phyloP scores from a whole-genome alignment of 768 basidiomycete genomes.

The Mycena amicta region DNA sequence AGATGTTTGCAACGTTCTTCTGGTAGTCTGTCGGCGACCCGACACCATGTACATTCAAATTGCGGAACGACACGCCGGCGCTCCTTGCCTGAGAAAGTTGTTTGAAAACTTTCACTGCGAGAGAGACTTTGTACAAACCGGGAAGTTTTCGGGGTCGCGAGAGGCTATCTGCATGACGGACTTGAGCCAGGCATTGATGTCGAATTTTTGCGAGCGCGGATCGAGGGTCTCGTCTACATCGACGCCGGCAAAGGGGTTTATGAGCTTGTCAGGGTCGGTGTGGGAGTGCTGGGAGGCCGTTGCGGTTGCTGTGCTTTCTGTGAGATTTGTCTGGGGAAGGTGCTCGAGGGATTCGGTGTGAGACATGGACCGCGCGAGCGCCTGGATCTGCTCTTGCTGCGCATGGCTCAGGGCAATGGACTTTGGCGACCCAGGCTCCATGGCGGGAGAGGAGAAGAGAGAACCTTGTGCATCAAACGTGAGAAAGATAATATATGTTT shows the following conservation, averaged over 20 bases:
- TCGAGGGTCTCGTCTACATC: constrained; percentile 32
- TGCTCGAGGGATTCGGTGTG: not conserved
- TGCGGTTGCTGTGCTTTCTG: not conserved
- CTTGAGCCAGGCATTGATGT: constrained; percentile 36
- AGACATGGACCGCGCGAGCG: not conserved
- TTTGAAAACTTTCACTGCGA: not conserved
- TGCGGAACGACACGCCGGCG: constrained; percentile 40
- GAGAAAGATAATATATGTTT: no score
- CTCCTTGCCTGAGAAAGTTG: constrained; percentile 11
- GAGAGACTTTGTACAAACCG: constrained; percentile 10
- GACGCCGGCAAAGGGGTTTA: constrained; percentile 30
- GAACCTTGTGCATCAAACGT: no score
- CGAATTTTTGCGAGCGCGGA: constrained; percentile 37
- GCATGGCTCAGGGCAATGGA: not conserved
- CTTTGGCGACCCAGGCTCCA: not conserved
- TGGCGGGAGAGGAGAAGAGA: no score
- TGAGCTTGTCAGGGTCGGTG: not conserved
- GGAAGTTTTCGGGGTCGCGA: constrained; percentile 29
- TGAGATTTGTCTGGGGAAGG: not conserved
- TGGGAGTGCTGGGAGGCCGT: not conserved
- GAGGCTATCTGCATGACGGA: constrained; percentile 28
- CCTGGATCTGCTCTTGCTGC: not conserved
- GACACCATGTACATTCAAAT: constrained; percentile 36
- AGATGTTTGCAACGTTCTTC: constrained; percentile 41
- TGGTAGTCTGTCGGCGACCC: constrained; percentile 41